Base-by-base conservation (phyloP, 306 rosid species). In the Mimosa pudica region DNA sequence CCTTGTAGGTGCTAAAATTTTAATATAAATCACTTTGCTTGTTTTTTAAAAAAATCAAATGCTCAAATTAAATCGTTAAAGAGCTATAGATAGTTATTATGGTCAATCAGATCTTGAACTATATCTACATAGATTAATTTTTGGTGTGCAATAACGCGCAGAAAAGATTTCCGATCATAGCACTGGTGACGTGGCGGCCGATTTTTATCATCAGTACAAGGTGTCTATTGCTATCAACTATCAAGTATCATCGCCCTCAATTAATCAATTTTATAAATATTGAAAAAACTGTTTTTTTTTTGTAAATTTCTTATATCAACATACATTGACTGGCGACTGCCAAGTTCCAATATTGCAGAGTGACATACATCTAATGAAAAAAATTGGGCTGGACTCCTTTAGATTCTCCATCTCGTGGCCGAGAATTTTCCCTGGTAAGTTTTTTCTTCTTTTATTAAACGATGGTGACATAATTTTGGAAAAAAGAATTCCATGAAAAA, bases 381-480 rank as follows among this genome's bases (percentile, higher is more conserved):
- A 84, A 58, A 80, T 89, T 7, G 93, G 93, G 36, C 30, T 87
- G 13, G 89, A 87, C 18, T 87, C 91, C 2, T 85, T 65, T 49
- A 84, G 93, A 78, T 87, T 89, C 18, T 89, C 91, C 80, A 76
- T 89, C 77, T 87, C 93, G 4, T 89, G 91, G 93, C 8, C 88
- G 10, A 57, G 93, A 78, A 77, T 89, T 38, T 79, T 89, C 17
- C 89, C 91, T 0, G 70, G 93, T 89, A 83, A 79, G 74, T 1
- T 4, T 35, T 30, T 17, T 6, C 7, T 54, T 17, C 7, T 7
- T 7, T 16, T 51, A 54, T 54, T 54, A 14, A 54, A 17, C 24
- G 8, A 16, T 17, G 60, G 20, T 6, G 17, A 14, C 24, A 16
- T 17, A 54, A 54, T 54, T 54, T 54, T 52, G 6, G 0, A 12